phyloP scores from a whole-genome alignment of 2,329 filamentous ascomycete species.

The Dactylonectria macrodidyma region DNA sequence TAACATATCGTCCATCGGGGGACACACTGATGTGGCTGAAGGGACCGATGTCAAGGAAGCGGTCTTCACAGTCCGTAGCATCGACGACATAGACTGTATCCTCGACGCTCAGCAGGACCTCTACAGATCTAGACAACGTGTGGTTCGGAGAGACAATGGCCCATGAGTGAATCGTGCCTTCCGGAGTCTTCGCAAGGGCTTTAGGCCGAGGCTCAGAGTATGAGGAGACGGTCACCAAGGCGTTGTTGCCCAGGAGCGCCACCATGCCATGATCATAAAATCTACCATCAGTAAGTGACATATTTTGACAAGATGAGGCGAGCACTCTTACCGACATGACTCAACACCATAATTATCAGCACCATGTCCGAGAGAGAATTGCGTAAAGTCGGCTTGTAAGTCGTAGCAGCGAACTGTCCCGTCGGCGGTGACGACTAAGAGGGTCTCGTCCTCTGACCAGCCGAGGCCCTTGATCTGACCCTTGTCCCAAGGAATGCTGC shows the following conservation, averaged over 20 bases:
- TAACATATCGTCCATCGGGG: constrained; percentile 89
- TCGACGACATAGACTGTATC: constrained; percentile 91
- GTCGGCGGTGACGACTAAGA: constrained; percentile 90
- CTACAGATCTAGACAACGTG: constrained; percentile 92
- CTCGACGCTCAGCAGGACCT: constrained; percentile 88
- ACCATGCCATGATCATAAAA: constrained; percentile 97
- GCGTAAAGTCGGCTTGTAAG: constrained; percentile 94
- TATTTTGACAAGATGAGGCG: no score
- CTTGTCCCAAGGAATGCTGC: constrained; percentile 92
- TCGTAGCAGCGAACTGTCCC: constrained; percentile 93
- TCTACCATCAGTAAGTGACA: constrained; percentile 46
- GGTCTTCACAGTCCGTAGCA: constrained; percentile 90
- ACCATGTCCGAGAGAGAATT: constrained; percentile 92
- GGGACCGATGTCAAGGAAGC: constrained; percentile 90
- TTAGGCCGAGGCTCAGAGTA: constrained; percentile 94
- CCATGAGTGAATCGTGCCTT: constrained; percentile 89
- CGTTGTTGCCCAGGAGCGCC: constrained; percentile 89
- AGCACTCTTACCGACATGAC: constrained; percentile 75
- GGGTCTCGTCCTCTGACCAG: constrained; percentile 96
- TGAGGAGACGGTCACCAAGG: constrained; percentile 86
- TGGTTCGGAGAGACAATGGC: constrained; percentile 88
- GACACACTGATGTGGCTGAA: constrained; percentile 94
- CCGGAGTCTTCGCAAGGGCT: constrained; percentile 81
- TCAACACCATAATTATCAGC: constrained; percentile 90
- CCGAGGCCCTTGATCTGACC: constrained; percentile 89